Base-by-base conservation (phyloP, 176 grass and related monocot genomes). In the Aegilops speltoides region DNA sequence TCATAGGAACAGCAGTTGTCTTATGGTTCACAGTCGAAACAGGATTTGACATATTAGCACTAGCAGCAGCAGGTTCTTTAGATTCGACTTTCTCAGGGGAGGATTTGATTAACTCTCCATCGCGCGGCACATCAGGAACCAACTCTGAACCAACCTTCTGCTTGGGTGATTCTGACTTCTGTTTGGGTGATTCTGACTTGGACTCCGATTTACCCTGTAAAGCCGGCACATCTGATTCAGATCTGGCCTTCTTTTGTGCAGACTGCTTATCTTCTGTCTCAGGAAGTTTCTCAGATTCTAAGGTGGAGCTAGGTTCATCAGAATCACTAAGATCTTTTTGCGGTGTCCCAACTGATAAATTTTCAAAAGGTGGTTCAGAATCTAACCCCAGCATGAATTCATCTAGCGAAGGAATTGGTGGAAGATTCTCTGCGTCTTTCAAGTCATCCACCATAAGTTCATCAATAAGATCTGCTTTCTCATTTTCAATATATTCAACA, bases 351-450 rank as follows among this genome's bases (percentile, higher is more conserved):
- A 84, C 87, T 62, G 83, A 90, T 60, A 99, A 80, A 84, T 91
- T 92, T 71, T 84, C 89, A 91, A 99, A 99, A 59, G 97, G 97
- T 87, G 97, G 94, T 83, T 99, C 94, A 0, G 94, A 94, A 91
- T 99, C 92, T 54, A 99, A 86, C 60, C 89, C 94, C 78, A 91
- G 71, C 97, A 99, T 99, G 80, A 99, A 99, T 73, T 99, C 97
- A 94, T 99, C 97, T 67, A 96, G 70, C 0, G 97, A 93, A 85
- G 89, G 86, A 74, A 99, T 91, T 13, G 94, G 97, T 52, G 92
- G 91, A 74, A 99, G 92, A 81, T 88, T 85, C 64, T 91, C 94
- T 33, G 90, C 38, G 63, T 96, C 92, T 69, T 90, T 95, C 23
- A 94, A 68, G 59, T 88, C 97, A 93, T 96, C 97, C 82, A 92